These are phyloP conservation scores for Solanum peruvianum DNA, from an alignment of 257 asterid species.

Conservation along the genomic window DNA sequence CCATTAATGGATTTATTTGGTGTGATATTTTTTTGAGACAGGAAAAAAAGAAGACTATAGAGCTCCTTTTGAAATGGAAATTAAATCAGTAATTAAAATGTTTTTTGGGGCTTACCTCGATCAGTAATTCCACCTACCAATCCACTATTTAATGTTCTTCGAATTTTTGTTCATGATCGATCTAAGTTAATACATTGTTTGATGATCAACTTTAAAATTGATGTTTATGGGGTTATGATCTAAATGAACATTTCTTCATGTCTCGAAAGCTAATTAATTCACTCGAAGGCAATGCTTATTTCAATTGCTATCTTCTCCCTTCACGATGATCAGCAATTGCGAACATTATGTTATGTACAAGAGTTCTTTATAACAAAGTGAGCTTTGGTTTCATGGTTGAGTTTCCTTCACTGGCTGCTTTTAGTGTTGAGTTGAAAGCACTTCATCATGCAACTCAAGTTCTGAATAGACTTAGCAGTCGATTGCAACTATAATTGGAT, in stretches of 20 bases:
- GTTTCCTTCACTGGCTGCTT: background rate
- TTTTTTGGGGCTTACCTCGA: background rate
- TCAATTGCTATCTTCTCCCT: background rate
- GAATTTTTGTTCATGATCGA: background rate
- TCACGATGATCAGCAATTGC: background rate
- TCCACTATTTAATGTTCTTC: background rate
- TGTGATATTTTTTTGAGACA: background rate
- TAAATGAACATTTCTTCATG: background rate
- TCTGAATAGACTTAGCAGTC: background rate
- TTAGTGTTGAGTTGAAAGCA: background rate
- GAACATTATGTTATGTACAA: background rate
- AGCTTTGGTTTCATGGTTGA: background rate
- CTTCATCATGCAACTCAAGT: background rate
- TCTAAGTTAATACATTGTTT: background rate
- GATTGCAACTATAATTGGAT: background rate
- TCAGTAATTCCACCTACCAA: background rate
- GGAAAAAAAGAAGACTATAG: background rate
- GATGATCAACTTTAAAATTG: background rate
- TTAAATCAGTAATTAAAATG: background rate
- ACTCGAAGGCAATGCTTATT: background rate
- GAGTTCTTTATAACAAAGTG: background rate
- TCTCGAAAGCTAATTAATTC: background rate
- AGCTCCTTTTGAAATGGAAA: background rate
- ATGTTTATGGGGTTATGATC: background rate
- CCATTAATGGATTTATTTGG: background rate